These are phyloP conservation scores for Colletotrichum scovillei DNA, from an alignment of 2,329 filamentous ascomycete species.

Conservation along the genomic window DNA sequence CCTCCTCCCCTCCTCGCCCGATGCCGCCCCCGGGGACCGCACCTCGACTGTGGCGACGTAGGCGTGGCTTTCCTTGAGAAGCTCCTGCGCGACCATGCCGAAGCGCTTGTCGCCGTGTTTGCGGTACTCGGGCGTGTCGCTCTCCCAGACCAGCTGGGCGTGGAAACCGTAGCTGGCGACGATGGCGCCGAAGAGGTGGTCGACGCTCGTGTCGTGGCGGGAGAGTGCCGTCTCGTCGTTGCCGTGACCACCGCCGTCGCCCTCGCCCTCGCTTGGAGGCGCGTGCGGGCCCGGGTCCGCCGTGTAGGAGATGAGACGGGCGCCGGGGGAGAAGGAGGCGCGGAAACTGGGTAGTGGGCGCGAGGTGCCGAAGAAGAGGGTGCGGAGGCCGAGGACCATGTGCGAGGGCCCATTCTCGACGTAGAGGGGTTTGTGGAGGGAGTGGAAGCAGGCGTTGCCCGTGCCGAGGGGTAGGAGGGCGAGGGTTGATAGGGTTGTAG, in stretches of 20 bases:
- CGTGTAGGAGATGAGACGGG: conserved; percentile 57
- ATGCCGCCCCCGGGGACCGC: conserved; percentile 18
- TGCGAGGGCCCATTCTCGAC: conserved; percentile 49
- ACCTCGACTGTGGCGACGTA: conserved; percentile 57
- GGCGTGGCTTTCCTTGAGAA: conserved; percentile 68
- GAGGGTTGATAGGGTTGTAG: conserved; percentile 53
- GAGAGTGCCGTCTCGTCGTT: conserved; percentile 16
- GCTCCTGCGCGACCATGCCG: conserved; percentile 82
- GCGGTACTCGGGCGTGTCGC: conserved; percentile 85
- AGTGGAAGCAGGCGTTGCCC: conserved; percentile 74
- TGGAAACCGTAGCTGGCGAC: conserved; percentile 94
- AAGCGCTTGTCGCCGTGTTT: conserved; percentile 83
- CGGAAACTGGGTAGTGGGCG: conserved; percentile 71
- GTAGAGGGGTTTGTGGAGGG: conserved; percentile 69
- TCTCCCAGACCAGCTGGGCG: conserved; percentile 88
- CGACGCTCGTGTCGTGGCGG: conserved; percentile 47
- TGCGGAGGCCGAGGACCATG: conserved; percentile 63
- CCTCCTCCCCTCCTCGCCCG: background rate
- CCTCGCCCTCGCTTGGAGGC: background rate
- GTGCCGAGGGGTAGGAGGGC: conserved; percentile 72
- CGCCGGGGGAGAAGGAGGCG: conserved; percentile 69
- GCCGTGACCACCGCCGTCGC: background rate
- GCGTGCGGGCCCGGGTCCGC: conserved; percentile 26
- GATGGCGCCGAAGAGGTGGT: conserved; percentile 76
- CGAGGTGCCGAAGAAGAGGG: conserved; percentile 68